These are phyloP conservation scores for Lunularia cruciata DNA, from an alignment of 225 moss, liverwort and hornwort species.

Conservation along the genomic window DNA sequence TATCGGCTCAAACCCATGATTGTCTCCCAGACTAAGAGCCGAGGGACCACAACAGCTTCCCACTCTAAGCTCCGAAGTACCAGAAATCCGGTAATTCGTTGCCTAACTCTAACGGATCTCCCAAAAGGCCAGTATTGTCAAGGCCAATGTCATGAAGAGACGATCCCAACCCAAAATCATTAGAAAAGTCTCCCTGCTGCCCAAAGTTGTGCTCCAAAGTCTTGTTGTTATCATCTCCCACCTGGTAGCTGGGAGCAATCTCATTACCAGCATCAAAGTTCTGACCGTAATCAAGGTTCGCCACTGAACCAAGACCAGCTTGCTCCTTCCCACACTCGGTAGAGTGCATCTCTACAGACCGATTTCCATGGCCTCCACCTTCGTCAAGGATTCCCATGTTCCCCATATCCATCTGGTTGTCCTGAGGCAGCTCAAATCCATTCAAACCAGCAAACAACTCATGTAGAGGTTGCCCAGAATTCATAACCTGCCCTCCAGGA, in stretches of 20 bases:
- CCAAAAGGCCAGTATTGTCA: slow-evolving; percentile 20
- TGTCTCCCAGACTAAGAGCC: slow-evolving; percentile 6
- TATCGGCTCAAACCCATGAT: background rate
- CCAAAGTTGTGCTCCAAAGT: slow-evolving; percentile 31
- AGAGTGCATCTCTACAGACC: slow-evolving; percentile 35
- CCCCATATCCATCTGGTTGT: slow-evolving; percentile 41
- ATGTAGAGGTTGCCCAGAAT: slow-evolving; percentile 43
- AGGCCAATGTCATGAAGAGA: slow-evolving; percentile 29
- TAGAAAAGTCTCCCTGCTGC: slow-evolving; percentile 19
- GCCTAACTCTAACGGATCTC: slow-evolving; percentile 26
- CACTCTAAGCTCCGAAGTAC: slow-evolving; percentile 43
- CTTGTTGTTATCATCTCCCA: slow-evolving; percentile 27
- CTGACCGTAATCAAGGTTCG: slow-evolving; percentile 47
- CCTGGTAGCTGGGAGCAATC: slow-evolving; percentile 10
- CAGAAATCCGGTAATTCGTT: slow-evolving; percentile 32
- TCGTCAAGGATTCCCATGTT: slow-evolving; percentile 37
- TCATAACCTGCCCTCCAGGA: slow-evolving; percentile 45
- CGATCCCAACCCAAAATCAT: slow-evolving; percentile 29
- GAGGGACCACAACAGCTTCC: slow-evolving; percentile 10
- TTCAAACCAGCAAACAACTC: slow-evolving; percentile 65
- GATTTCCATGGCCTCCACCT: slow-evolving; percentile 35
- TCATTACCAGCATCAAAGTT: slow-evolving; percentile 42
- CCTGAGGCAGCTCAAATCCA: slow-evolving; percentile 52
- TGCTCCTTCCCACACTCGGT: slow-evolving; percentile 44
- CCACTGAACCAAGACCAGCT: slow-evolving; percentile 52